Conservation (phyloP, 2,329 filamentous ascomycete species). For the Neofusicoccum ribis region DNA sequence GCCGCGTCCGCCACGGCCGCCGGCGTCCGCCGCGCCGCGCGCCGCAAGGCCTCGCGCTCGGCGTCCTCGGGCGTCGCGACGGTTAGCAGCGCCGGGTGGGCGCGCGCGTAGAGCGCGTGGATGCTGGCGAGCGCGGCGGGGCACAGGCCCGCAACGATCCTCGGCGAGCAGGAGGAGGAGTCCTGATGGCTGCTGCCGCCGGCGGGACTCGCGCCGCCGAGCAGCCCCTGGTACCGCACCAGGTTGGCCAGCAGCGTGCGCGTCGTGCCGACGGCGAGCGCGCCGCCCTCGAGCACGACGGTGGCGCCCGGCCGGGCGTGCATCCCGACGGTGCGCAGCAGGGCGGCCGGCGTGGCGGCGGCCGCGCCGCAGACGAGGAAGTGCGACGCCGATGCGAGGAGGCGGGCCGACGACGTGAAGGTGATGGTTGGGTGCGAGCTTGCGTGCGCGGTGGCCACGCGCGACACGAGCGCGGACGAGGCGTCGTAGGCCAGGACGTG, state of each 20-base stretch:
- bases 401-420: neutral
- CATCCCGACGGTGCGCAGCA: neutral
- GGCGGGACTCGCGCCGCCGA: too few relatives aligned
- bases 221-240: neutral
- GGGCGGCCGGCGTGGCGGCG: neutral
- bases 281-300: neutral
- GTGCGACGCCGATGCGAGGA: neutral
- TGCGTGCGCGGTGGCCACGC: neutral
- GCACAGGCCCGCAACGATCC: neutral
- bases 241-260: neutral
- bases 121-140: neutral
- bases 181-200: too few relatives aligned
- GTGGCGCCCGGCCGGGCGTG: neutral
- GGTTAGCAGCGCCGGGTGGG: neutral
- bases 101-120: neutral
- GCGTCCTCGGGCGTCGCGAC: neutral
- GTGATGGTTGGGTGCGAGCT: too few relatives aligned
- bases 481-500: neutral
- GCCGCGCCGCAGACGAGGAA: neutral
- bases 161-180: neutral
- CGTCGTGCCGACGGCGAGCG: neutral
- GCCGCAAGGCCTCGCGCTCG: neutral
- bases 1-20: too few relatives aligned
- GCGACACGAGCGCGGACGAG: neutral
- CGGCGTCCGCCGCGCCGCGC: neutral